A percentile compares a stretch with the other conserved stretches of the same genome.
phyloP scores from a whole-genome alignment of 768 basidiomycete genomes.

The Suillus paluster region DNA sequence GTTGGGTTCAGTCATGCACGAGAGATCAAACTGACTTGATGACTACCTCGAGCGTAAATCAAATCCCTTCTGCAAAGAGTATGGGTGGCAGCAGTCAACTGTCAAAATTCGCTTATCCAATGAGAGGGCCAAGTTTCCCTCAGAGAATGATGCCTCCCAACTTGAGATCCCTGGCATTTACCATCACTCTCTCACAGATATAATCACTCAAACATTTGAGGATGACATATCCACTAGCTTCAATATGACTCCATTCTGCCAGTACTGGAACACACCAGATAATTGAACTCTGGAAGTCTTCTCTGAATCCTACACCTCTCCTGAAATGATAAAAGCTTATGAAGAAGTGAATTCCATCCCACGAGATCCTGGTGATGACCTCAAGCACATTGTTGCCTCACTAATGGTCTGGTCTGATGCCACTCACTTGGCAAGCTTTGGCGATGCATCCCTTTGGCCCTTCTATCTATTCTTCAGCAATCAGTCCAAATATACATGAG shows the following conservation, averaged over 20 bases:
- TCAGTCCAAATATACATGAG: no score
- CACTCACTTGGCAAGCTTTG: no score
- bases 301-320: conserved; percentile 10
- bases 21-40: not conserved
- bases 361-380: no score
- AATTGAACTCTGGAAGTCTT: not conserved
- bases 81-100: conserved; percentile 11
- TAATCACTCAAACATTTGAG: conserved; percentile 3
- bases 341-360: no score
- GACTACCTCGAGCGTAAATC: conserved; percentile 8
- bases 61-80: conserved; percentile 11
- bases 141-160: conserved; percentile 5
- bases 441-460: no score
- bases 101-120: conserved; percentile 7
- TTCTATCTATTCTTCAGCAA: no score
- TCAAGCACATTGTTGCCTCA: no score
- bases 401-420: no score
- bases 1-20: conserved; percentile 18
- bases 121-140: conserved; percentile 2
- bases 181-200: conserved; percentile 2
- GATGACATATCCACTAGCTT: not conserved
- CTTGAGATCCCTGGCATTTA: not conserved
- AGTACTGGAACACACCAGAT: conserved; percentile 8
- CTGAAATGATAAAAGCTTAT: conserved; percentile 1
- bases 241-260: conserved; percentile 11